Conservation (phyloP, 768 basidiomycete genomes). For the Suillus discolor region DNA sequence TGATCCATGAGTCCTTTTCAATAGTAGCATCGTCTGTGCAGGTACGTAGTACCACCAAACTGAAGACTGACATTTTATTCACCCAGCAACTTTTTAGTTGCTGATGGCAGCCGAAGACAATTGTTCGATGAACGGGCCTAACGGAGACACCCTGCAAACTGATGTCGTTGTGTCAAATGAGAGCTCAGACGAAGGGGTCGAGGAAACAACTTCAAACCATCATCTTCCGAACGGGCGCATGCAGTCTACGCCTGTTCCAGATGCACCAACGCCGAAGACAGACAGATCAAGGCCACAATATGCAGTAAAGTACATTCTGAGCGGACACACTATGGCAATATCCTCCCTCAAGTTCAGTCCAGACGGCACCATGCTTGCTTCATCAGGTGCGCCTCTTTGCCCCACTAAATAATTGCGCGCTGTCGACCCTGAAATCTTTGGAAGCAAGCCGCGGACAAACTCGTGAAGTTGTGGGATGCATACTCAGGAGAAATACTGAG, state of each 20-base stretch:
- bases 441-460: slow-evolving; percentile 80
- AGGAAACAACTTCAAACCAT: not conserved
- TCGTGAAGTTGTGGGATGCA: slow-evolving; percentile 80
- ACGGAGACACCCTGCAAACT: not conserved
- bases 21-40: not conserved
- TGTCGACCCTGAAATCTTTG: slow-evolving; percentile 30
- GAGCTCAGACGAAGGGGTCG: slow-evolving; percentile 1
- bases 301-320: slow-evolving; percentile 60
- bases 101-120: not conserved
- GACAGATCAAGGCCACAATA: slow-evolving; percentile 48
- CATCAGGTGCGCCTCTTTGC: slow-evolving; percentile 63
- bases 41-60: not conserved
- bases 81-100: not conserved
- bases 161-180: not conserved
- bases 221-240: not conserved
- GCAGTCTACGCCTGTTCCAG: not conserved
- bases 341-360: slow-evolving; percentile 90
- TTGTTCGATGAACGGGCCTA: not conserved
- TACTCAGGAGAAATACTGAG: slow-evolving; percentile 71
- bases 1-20: not conserved
- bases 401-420: slow-evolving; percentile 9
- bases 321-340: slow-evolving; percentile 82
- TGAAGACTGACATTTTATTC: not conserved
- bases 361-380: slow-evolving; percentile 79
- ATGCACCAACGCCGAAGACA: slow-evolving; percentile 5